Evolutionary conservation across 2,329 filamentous ascomycete species (phyloP).

Genomic region (Verticillium klebahnii): DNA sequence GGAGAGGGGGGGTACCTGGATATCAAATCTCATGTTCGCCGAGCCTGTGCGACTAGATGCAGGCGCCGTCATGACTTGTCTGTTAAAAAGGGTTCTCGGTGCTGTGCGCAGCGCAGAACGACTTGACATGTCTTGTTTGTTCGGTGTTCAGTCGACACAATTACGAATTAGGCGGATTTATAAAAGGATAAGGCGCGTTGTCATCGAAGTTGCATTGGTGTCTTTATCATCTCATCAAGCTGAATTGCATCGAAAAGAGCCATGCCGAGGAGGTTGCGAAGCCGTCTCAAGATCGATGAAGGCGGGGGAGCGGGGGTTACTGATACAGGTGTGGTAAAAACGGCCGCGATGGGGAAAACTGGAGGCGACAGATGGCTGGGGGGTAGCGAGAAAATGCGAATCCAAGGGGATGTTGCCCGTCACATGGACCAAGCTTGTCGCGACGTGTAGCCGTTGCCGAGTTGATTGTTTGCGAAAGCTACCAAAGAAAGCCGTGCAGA

Average conservation of each 20-base stretch:
- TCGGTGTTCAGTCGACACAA: slow-evolving; percentile 14
- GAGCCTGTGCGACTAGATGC: not conserved
- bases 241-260: slow-evolving; percentile 8
- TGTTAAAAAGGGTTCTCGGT: not conserved
- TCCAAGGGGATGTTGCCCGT: not conserved
- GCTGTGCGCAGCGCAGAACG: not conserved
- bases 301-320: slow-evolving; percentile 13
- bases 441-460: slow-evolving; percentile 12
- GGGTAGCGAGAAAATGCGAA: slow-evolving; percentile 8
- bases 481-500: slow-evolving; percentile 11
- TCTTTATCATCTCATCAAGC: slow-evolving; percentile 15
- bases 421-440: slow-evolving; percentile 12
- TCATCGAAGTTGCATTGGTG: slow-evolving; percentile 14
- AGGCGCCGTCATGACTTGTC: not conserved
- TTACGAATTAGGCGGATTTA: slow-evolving; percentile 13
- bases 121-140: not conserved
- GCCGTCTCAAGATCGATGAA: slow-evolving; percentile 12
- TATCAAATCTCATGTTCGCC: not conserved
- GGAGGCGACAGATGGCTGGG: slow-evolving; percentile 7
- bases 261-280: slow-evolving; percentile 12
- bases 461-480: slow-evolving; percentile 16
- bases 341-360: slow-evolving; percentile 10
- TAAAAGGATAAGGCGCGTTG: slow-evolving; percentile 9
- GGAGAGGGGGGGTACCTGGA: not conserved
- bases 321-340: slow-evolving; percentile 14